These are phyloP conservation scores for Penicillium ochrochloron DNA, from an alignment of 495 filamentous ascomycete species.

Conservation along the genomic window DNA sequence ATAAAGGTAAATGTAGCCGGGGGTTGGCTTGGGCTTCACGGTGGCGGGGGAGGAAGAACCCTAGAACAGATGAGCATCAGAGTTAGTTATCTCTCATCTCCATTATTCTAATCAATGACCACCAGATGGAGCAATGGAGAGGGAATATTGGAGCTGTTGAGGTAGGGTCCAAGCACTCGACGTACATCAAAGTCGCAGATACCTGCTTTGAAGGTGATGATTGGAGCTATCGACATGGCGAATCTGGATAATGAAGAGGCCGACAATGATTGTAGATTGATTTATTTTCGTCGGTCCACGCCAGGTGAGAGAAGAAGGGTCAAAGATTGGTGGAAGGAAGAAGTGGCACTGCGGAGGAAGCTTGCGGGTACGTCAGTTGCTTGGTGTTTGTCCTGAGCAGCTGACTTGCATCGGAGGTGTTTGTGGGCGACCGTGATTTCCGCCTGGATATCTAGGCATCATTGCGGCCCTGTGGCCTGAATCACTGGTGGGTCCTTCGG, in stretches of 20 bases:
- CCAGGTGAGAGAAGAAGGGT: constrained; percentile 16
- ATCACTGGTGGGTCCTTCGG: neutral
- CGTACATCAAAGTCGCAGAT: constrained; percentile 84
- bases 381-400: constrained; percentile 34
- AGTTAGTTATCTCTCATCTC: constrained; percentile 13
- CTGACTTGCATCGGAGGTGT: constrained; percentile 31
- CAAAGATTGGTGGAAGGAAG: constrained; percentile 10
- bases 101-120: neutral
- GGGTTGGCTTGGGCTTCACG: constrained; percentile 68
- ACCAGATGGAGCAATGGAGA: neutral
- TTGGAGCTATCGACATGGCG: constrained; percentile 77
- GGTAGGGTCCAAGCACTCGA: constrained; percentile 23
- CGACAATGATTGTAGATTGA: neutral
- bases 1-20: constrained; percentile 94
- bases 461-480: neutral
- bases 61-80: constrained; percentile 40
- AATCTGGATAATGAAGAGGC: constrained; percentile 8
- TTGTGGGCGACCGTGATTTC: constrained; percentile 20
- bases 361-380: constrained; percentile 48
- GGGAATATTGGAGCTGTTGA: constrained; percentile 11
- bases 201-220: constrained; percentile 98
- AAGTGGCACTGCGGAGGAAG: constrained; percentile 22
- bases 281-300: constrained; percentile 15
- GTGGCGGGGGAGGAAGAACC: constrained; percentile 63
- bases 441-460: constrained; percentile 24